phyloP scores from a whole-genome alignment of 169 alveolate genomes.

The Plasmodium vivax region DNA sequence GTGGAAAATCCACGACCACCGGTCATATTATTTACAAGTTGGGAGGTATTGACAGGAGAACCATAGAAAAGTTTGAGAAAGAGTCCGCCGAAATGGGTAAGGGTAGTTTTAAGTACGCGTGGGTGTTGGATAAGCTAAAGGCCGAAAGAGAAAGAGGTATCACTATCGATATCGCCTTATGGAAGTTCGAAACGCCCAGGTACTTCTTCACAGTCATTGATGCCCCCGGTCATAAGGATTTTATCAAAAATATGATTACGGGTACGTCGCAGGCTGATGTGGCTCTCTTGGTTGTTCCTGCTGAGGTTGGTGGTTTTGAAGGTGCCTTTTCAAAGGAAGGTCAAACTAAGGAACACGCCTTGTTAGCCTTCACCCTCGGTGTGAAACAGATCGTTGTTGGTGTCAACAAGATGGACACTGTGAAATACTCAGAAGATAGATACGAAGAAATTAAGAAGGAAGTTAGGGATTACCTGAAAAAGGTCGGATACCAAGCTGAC shows the following conservation, averaged over 20 bases:
- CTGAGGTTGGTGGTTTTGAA: conserved; percentile 98
- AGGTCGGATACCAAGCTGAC: conserved; percentile 97
- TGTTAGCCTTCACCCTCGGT: conserved; percentile 98
- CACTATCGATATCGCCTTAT: conserved; percentile 97
- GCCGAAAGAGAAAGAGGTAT: conserved; percentile 99
- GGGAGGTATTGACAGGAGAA: conserved; percentile 97
- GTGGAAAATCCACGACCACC: conserved; percentile 98
- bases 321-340: conserved; percentile 97
- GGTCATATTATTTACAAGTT: conserved; percentile 95
- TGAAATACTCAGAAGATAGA: conserved; percentile 97
- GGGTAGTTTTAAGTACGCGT: conserved; percentile 97
- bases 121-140: conserved; percentile 98
- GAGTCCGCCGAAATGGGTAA: conserved; percentile 96
- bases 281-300: conserved; percentile 97
- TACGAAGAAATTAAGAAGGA: conserved; percentile 96
- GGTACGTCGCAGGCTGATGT: conserved; percentile 99
- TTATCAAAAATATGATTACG: conserved; percentile 99
- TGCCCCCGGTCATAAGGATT: conserved; percentile 99
- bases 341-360: conserved; percentile 99
- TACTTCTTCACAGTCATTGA: conserved; percentile 98
- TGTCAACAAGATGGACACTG: conserved; percentile 99
- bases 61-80: conserved; percentile 96
- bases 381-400: conserved; percentile 99
- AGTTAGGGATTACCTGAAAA: conserved; percentile 95
- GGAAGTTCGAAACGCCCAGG: conserved; percentile 98